phyloP scores from a whole-genome alignment of 352 stramenopile genomes.

The Pythium diclinum region DNA sequence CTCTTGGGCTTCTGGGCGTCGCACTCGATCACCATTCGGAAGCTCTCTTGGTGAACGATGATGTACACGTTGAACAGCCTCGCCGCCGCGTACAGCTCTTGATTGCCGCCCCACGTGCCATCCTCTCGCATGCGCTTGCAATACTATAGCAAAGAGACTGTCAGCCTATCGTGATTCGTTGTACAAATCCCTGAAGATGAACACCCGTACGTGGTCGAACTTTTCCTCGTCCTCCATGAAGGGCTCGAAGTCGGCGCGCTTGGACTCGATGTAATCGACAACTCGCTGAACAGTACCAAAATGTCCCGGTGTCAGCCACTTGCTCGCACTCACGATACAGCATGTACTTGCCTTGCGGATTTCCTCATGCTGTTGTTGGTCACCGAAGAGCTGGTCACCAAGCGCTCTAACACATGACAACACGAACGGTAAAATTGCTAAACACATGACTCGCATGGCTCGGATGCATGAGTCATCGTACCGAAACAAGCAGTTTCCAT shows the following conservation, averaged over 20 bases:
- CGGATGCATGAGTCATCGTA: slow-evolving; percentile 19
- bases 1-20: slow-evolving; percentile 45
- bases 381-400: slow-evolving; percentile 69
- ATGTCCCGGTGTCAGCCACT: background rate
- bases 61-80: slow-evolving; percentile 73
- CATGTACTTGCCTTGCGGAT: slow-evolving; percentile 48
- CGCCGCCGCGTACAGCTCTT: slow-evolving; percentile 74
- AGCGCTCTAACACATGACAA: slow-evolving; percentile 37
- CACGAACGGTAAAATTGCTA: too few species aligned
- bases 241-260: slow-evolving; percentile 74
- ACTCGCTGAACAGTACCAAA: slow-evolving; percentile 43
- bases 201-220: slow-evolving; percentile 63
- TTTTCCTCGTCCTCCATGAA: slow-evolving; percentile 89
- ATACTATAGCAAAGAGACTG: slow-evolving; percentile 39
- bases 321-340: background rate
- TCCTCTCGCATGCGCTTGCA: slow-evolving; percentile 76
- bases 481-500: slow-evolving; percentile 86
- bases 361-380: slow-evolving; percentile 60
- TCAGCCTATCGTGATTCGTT: background rate
- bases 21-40: slow-evolving; percentile 73
- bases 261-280: slow-evolving; percentile 65
- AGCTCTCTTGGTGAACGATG: slow-evolving; percentile 69
- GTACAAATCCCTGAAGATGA: background rate
- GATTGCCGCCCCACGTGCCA: slow-evolving; percentile 79
- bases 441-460: too few species aligned